These are phyloP conservation scores for Copromyces sp. DNA, from an alignment of 495 filamentous ascomycete genomes.

Conservation along the genomic window DNA sequence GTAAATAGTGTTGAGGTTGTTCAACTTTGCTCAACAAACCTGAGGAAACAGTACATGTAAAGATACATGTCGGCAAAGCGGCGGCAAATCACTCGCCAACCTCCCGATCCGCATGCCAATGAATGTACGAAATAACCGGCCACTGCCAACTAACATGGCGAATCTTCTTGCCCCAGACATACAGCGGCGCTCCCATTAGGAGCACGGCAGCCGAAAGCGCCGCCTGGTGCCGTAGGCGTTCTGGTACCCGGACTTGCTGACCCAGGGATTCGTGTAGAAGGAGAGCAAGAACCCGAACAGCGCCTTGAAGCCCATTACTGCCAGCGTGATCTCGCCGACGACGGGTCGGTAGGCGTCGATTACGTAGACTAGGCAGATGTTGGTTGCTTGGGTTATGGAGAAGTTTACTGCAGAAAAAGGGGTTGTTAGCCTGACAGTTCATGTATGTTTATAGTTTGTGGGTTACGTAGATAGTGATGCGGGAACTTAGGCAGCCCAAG, in stretches of 20 bases:
- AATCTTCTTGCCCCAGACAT: conserved; percentile 39
- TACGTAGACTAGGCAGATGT: conserved; percentile 42
- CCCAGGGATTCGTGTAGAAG: conserved; percentile 51
- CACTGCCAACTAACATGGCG: conserved; percentile 37
- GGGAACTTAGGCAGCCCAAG: conserved; percentile 30
- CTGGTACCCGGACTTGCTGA: conserved; percentile 38
- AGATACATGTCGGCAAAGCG: too few species aligned
- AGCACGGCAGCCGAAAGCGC: conserved; percentile 35
- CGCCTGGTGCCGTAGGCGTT: conserved; percentile 44
- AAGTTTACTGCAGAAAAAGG: conserved; percentile 31
- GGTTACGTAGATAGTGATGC: neutral
- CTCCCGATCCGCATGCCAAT: conserved; percentile 40
- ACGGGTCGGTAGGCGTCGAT: conserved; percentile 47
- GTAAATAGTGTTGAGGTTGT: too few species aligned
- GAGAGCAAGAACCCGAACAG: conserved; percentile 49
- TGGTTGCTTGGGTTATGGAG: conserved; percentile 40
- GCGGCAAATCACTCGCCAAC: conserved; percentile 32
- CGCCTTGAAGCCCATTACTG: conserved; percentile 44
- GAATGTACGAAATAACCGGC: conserved; percentile 34
- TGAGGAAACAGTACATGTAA: too few species aligned
- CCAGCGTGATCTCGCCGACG: conserved; percentile 42
- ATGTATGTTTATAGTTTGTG: neutral
- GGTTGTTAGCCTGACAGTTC: neutral
- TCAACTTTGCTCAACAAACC: too few species aligned
- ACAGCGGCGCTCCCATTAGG: conserved; percentile 33